Base-by-base conservation (phyloP, 116 monocot species). In the Dioscorea cayenensis region DNA sequence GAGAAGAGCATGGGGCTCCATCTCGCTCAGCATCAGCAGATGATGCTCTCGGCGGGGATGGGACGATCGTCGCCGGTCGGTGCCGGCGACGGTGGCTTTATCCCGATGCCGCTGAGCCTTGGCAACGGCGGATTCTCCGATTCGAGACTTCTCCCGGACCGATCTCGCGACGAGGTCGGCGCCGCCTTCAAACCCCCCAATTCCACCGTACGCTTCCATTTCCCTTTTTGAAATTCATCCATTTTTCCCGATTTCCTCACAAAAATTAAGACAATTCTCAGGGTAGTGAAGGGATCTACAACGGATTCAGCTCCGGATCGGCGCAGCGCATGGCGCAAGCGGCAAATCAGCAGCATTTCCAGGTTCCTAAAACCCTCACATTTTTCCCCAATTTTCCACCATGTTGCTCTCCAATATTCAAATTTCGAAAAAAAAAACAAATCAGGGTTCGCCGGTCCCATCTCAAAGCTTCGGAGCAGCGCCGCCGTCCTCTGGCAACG, bases 1-100 rank as follows among this genome's bases (percentile, higher is more conserved):
- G 75, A 59, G 21, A 89, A 86, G 85, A 69, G 68, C 64, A 80
- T 88, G 81, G 66, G 78, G 72, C 68, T 87, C n/a, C 89, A 84
- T 81, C 77, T 92, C 36, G 79, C 66, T 64, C 73, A 60, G 72
- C 86, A 76, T 66, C 83, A 85, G 77, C 84, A 81, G 71, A 36
- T 83, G 76, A 59, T 80, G 7, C 74, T 81, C 67, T 68, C 64
- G 17, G 66, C 67, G 11, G 61, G 75, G 55, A 78, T 27, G 28
- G 51, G 63, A n/a, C 35, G 25, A 12, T 43, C 76, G 19, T 6
- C 70, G 52, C 59, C 36, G 51, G 23, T 43, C 73, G 63, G 48
- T 58, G 75, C 69, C 20, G 72, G 75, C 22, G 70, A 78, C 3
- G 74, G 79, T 3, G 92, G 85, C 4, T 77, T 86, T 0, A 49